Conservation (phyloP, 192 early-diverging fungal species). For the Dimargaris cristalligena region DNA sequence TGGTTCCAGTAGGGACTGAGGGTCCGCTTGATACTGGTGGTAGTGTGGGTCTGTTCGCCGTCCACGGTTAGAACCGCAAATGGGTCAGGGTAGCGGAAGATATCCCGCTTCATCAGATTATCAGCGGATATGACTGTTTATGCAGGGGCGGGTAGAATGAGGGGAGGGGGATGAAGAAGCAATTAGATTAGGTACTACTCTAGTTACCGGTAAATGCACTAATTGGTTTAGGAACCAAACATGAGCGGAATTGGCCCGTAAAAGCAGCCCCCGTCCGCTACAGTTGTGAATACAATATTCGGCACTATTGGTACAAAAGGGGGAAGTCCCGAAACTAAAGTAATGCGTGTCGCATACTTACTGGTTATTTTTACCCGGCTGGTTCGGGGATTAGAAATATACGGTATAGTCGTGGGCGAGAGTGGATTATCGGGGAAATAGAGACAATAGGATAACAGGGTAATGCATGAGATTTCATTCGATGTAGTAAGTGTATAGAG, state of each 20-base stretch:
- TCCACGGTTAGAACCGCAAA: constrained; percentile 93
- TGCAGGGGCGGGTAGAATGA: background rate
- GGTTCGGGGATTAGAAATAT: background rate
- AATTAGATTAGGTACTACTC: background rate
- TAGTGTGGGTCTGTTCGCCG: constrained; percentile 89
- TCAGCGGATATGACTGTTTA: constrained; percentile 72
- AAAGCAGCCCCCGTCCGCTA: background rate
- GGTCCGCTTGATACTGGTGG: constrained; percentile 67
- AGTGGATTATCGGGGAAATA: no score
- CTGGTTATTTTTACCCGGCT: background rate
- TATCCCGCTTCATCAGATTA: constrained; percentile 76
- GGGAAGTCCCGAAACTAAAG: background rate
- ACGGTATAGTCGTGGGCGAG: no score
- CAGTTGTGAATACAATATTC: background rate
- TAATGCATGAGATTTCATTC: no score
- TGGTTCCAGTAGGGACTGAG: constrained; percentile 97
- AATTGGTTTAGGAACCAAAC: background rate
- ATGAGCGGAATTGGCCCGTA: background rate
- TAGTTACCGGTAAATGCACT: background rate
- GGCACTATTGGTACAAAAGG: background rate
- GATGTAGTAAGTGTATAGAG: no score
- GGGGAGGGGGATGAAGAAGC: background rate
- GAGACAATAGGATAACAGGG: no score
- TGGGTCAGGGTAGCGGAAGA: constrained; percentile 86
- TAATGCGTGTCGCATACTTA: background rate